Conservation (phyloP, 1,139 yeast species). For the Geotrichum histeridarum region DNA sequence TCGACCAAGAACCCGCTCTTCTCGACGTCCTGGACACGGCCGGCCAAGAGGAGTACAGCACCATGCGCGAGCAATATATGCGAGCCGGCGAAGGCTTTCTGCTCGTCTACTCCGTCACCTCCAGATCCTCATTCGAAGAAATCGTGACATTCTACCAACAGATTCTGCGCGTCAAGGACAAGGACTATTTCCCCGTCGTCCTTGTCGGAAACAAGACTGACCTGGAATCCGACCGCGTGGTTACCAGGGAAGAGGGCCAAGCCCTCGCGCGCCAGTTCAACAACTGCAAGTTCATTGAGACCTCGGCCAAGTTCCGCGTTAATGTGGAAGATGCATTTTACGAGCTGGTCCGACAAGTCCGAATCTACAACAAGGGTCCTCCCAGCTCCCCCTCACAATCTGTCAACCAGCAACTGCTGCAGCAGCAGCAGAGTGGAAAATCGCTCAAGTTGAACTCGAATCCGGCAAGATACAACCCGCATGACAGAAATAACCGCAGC, state of each 20-base stretch:
- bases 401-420: not conserved
- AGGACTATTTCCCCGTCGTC: conserved; percentile 38
- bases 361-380: conserved; percentile 41
- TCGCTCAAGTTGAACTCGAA: not conserved
- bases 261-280: conserved; percentile 61
- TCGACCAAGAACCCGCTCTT: conserved; percentile 79
- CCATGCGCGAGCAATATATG: conserved; percentile 82
- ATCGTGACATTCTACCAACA: conserved; percentile 74
- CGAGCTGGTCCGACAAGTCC: conserved; percentile 62
- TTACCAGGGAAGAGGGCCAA: conserved; percentile 75
- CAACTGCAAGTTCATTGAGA: conserved; percentile 80
- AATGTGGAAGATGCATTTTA: conserved; percentile 91
- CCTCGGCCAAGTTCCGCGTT: conserved; percentile 87
- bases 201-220: conserved; percentile 49
- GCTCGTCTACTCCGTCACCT: conserved; percentile 71
- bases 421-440: not conserved
- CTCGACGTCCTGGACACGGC: conserved; percentile 86
- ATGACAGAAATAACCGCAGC: not conserved
- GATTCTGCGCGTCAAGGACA: conserved; percentile 71
- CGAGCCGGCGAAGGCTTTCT: conserved; percentile 52
- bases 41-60: conserved; percentile 87
- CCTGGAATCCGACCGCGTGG: conserved; percentile 62
- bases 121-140: conserved; percentile 75
- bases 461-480: not conserved
- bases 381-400: conserved; percentile 10